These are phyloP conservation scores for Tylopilus sp. DNA, from an alignment of 768 basidiomycete species.

Conservation along the genomic window DNA sequence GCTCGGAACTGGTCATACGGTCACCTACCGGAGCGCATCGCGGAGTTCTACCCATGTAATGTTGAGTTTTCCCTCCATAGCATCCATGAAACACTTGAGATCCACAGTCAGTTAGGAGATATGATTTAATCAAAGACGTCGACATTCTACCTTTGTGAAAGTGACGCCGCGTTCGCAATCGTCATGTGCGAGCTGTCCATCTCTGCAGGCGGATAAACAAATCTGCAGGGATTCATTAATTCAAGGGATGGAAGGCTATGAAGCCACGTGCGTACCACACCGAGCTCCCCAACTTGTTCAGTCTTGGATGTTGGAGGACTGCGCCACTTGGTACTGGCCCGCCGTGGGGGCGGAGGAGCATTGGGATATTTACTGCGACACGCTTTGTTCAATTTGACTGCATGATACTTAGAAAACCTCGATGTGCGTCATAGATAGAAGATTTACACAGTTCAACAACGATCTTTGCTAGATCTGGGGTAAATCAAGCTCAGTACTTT, in stretches of 20 bases:
- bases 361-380: not conserved
- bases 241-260: not conserved
- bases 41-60: constrained; percentile 23
- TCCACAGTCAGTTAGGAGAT: not conserved
- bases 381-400: constrained; percentile 12
- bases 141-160: constrained; percentile 23
- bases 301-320: constrained; percentile 4
- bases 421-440: not conserved
- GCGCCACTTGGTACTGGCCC: constrained; percentile 3
- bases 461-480: constrained; percentile 6
- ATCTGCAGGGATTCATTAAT: constrained; percentile 9
- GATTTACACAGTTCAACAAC: constrained; percentile 10
- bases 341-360: not conserved
- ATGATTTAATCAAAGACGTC: not conserved
- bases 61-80: not conserved
- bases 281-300: constrained; percentile 11
- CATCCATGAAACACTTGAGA: constrained; percentile 21
- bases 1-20: not conserved
- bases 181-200: constrained; percentile 24
- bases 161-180: constrained; percentile 16
- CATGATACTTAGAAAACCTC: not conserved
- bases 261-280: constrained; percentile 13
- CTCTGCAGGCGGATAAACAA: constrained; percentile 27
- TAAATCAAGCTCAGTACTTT: not conserved
- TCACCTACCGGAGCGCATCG: constrained; percentile 12